Base-by-base conservation (phyloP, 202 grass and related monocot genomes). In the Setaria italica region DNA sequence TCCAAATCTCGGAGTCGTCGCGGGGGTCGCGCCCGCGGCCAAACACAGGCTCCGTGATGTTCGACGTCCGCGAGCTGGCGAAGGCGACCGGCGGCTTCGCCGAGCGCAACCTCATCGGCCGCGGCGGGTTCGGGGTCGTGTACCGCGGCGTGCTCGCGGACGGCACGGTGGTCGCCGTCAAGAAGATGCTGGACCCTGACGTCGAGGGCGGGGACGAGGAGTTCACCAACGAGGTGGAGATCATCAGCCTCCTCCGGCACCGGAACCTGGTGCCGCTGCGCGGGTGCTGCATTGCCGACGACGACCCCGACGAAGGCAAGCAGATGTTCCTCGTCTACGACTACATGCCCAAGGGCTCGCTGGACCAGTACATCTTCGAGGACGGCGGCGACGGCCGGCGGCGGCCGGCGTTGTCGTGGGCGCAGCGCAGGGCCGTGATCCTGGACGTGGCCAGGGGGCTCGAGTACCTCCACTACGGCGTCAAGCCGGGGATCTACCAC, bases 201-300 rank as follows among this genome's bases (percentile, higher is more conserved):
- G 74, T 95, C 34, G 96, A 95, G n/a, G 88, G 82, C 64, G 90
- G 90, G 3, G 96, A 99, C 80, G 96, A 92, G 63, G 96, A 94
- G 45, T 95, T 99, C 86, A 78, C 88, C 74, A 99, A 99, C 84
- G 96, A 99, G 72, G 96, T 96, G 62, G 93, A 96, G 68, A 99
- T 99, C 71, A 99, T 99, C 73, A 95, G 91, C 84, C 88, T 87
- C 62, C 89, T 99, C 80, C 86, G 93, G 51, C 96, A 99, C 90
- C 91, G 96, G 43, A 96, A 96, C 78, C 82, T 99, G 32, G 93
- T 99, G 20, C 90, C 96, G 3, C 84, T 99, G 20, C 88, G 93
- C 20, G 96, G 96, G 1, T 99, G 93, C 87, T 99, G 91, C 82
- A 96, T 99, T 70, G 49, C 72, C 81, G 79, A 88, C 43, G 87